Conservation (phyloP, 805 yeast species). For the Suhomyces sp. region DNA sequence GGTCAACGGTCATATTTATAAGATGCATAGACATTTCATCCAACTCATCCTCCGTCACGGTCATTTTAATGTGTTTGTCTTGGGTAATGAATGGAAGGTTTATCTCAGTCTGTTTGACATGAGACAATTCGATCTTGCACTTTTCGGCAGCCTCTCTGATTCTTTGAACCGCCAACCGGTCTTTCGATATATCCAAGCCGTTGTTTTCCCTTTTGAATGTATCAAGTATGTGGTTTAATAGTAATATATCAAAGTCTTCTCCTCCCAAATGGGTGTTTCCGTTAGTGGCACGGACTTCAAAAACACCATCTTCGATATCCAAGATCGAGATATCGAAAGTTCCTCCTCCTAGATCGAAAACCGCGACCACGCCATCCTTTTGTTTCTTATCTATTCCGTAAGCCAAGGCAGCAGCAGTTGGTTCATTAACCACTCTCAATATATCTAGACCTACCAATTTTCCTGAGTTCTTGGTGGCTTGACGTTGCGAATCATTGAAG, state of each 20-base stretch:
- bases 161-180: slow-evolving; percentile 65
- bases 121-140: slow-evolving; percentile 73
- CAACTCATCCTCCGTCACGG: slow-evolving; percentile 62
- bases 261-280: slow-evolving; percentile 88
- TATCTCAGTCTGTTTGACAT: slow-evolving; percentile 56
- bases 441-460: slow-evolving; percentile 72
- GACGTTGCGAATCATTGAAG: slow-evolving; percentile 78
- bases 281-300: slow-evolving; percentile 78
- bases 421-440: slow-evolving; percentile 75
- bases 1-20: slow-evolving; percentile 65
- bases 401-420: slow-evolving; percentile 84
- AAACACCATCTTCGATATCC: slow-evolving; percentile 77
- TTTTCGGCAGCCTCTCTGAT: slow-evolving; percentile 77
- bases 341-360: slow-evolving; percentile 82
- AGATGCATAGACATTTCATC: slow-evolving; percentile 65
- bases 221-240: slow-evolving; percentile 55
- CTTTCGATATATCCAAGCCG: slow-evolving; percentile 47
- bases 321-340: slow-evolving; percentile 78
- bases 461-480: slow-evolving; percentile 81
- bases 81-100: slow-evolving; percentile 67
- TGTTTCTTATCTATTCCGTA: slow-evolving; percentile 63
- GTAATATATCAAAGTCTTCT: slow-evolving; percentile 74
- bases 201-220: slow-evolving; percentile 51
- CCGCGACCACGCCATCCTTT: slow-evolving; percentile 52
- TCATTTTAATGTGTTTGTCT: slow-evolving; percentile 57